Evolutionary conservation across 2,329 filamentous ascomycete genomes (phyloP), one percentile per base, ranked within the genome.

Genomic region (Phyllosticta citriasiana): DNA sequence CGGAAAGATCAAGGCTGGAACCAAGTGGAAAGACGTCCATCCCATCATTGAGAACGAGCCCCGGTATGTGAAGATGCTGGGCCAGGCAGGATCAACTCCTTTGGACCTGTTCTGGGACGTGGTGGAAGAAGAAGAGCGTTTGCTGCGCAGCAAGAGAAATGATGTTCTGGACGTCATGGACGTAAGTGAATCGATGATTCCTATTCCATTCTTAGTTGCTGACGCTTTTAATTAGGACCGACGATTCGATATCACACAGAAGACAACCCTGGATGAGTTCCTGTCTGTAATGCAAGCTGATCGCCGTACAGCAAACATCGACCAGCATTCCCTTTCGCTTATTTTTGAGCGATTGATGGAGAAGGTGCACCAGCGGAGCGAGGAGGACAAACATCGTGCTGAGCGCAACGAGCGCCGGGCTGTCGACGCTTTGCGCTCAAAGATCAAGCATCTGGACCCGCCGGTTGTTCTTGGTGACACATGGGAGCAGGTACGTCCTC

Each of bases 51-150:
- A 89, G 67, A 80, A 88, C 60, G 94, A 99, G 69, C 82, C 87
- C 55, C 89, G 92, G 66, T 97, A 96, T 74, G 82, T 80, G 67
- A 86, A 85, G 65, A 91, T 96, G 80, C 82, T 92, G 63, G 92
- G 91, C 57, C 90, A 95, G 71, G 76, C 83, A 62, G 92, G 93
- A 61, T 96, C 92, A 4, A 88, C 85, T 4, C 90, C 94, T 14
- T 82, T 96, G 65, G 91, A 97, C 69, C 80, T 99, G 6, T 97
- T 99, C 78, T 97, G 93, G 91, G 94, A 99, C 72, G 80, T 92
- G 55, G 82, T 97, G 26, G 94, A 97, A 72, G 91, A 96, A 72
- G 91, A 97, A 73, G 93, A 99, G 70, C 85, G 89, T 62, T 86
- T 87, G n/a, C 79, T 97, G 55, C 87, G 92, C 64, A 86, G 84